Conservation (phyloP, 495 filamentous ascomycete genomes). For the Annulohypoxylon bovei region DNA sequence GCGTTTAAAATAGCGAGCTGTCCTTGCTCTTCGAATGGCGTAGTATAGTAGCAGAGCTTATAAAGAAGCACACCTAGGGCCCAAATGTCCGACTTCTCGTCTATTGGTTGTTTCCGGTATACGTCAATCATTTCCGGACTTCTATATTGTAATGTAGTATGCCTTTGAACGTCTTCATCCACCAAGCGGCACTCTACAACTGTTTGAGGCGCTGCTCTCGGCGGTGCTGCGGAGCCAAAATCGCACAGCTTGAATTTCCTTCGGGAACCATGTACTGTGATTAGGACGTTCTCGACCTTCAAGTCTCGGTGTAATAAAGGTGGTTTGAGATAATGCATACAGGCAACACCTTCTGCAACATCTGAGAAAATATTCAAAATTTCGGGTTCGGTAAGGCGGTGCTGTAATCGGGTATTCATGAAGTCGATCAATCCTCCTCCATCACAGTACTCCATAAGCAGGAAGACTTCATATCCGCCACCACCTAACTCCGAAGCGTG, state of each 20-base stretch:
- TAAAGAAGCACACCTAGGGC: constrained; percentile 94
- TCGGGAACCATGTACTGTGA: constrained; percentile 69
- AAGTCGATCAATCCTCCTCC: constrained; percentile 96
- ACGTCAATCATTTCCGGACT: constrained; percentile 99
- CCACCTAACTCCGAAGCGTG: constrained; percentile 93
- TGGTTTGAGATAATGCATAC: constrained; percentile 98
- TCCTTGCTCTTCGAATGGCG: constrained; percentile 96
- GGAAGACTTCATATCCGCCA: constrained; percentile 95
- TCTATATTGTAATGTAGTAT: constrained; percentile 96
- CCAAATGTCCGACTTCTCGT: constrained; percentile 99
- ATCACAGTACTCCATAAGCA: constrained; percentile 94
- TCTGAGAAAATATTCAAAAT: constrained; percentile 97
- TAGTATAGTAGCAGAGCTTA: constrained; percentile 99
- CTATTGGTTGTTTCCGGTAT: constrained; percentile 93
- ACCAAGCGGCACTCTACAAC: constrained; percentile 87
- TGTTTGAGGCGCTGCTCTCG: constrained; percentile 83
- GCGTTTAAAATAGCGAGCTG: constrained; percentile 99
- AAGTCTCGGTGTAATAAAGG: constrained; percentile 92
- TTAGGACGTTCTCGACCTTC: constrained; percentile 98
- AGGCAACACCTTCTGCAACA: constrained; percentile 94
- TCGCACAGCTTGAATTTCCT: constrained; percentile 93
- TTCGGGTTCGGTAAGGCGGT: constrained; percentile 96
- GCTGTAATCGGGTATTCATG: constrained; percentile 98
- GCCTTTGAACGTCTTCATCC: constrained; percentile 96
- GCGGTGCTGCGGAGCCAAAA: constrained; percentile 91